Evolutionary conservation across 352 stramenopile species (phyloP).

Genomic region (Pythium scleroteichum): DNA sequence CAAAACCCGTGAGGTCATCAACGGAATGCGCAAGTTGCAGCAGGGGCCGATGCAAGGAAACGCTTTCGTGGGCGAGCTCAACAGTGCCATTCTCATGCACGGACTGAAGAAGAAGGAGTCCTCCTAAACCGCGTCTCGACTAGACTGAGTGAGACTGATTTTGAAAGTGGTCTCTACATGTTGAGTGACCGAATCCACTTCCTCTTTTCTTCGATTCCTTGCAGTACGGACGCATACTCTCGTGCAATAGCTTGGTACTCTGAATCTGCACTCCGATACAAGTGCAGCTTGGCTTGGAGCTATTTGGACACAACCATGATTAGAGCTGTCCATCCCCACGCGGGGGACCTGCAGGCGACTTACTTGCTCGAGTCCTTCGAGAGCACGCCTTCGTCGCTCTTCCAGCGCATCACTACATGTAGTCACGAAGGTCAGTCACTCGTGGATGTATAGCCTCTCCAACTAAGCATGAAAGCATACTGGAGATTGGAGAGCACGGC

Average conservation of each 20-base stretch:
- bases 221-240: slow-evolving; percentile 35
- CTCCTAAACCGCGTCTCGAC: background rate
- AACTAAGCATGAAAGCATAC: too few species aligned
- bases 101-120: slow-evolving; percentile 50
- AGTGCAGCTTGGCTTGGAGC: slow-evolving; percentile 36
- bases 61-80: slow-evolving; percentile 76
- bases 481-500: slow-evolving; percentile 25
- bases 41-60: slow-evolving; percentile 55
- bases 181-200: slow-evolving; percentile 44
- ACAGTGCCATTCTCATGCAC: slow-evolving; percentile 72
- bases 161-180: slow-evolving; percentile 24
- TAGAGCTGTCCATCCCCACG: background rate
- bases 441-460: too few species aligned
- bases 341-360: background rate
- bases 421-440: too few species aligned
- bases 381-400: slow-evolving; percentile 24
- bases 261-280: slow-evolving; percentile 34
- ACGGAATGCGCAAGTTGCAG: slow-evolving; percentile 89
- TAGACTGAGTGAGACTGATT: too few species aligned
- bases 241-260: slow-evolving; percentile 42
- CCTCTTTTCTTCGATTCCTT: slow-evolving; percentile 43
- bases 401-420: slow-evolving; percentile 29
- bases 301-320: slow-evolving; percentile 10
- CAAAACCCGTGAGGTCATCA: slow-evolving; percentile 94
- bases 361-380: slow-evolving; percentile 28